A percentile compares a stretch with the other conserved stretches of the same genome.
phyloP scores from a whole-genome alignment of 148 eudicot species.

The Mesembryanthemum crystallinum region DNA sequence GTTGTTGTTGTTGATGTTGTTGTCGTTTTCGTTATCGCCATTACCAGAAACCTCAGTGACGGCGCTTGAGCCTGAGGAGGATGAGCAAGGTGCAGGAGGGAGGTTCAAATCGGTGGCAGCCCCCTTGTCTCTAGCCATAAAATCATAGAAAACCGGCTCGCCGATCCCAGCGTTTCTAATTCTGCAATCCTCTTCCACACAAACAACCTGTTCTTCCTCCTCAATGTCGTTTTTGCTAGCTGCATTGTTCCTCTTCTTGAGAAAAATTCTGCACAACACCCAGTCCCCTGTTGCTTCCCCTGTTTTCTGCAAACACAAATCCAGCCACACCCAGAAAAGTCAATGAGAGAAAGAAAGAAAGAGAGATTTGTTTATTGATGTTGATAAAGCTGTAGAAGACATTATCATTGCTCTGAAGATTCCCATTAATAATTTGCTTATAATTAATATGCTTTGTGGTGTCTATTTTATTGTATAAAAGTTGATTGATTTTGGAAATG shows the following conservation, averaged over 20 bases:
- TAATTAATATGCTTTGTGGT: constrained; percentile 23
- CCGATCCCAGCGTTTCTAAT: background rate
- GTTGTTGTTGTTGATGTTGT: background rate
- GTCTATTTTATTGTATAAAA: background rate
- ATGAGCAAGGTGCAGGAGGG: constrained; percentile 44
- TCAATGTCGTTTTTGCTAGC: constrained; percentile 40
- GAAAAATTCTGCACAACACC: constrained; percentile 85
- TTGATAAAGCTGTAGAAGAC: constrained; percentile 14
- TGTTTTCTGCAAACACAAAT: constrained; percentile 24
- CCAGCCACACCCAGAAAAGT: constrained; percentile 14
- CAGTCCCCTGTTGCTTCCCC: constrained; percentile 48
- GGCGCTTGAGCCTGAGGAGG: constrained; percentile 80
- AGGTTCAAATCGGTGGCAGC: constrained; percentile 51
- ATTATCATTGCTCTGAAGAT: constrained; percentile 29
- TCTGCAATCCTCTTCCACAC: constrained; percentile 20
- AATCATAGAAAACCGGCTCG: constrained; percentile 68
- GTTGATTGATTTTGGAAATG: constrained; percentile 4
- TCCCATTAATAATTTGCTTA: constrained; percentile 32
- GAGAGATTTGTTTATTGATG: constrained; percentile 16
- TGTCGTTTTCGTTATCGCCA: background rate
- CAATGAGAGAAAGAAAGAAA: constrained; percentile 11
- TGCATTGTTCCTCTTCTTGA: constrained; percentile 58
- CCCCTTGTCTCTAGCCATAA: constrained; percentile 50
- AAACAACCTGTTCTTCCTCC: constrained; percentile 15
- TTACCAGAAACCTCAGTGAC: constrained; percentile 46